Evolutionary conservation across 306 rosid species (phyloP).

Genomic region (Cucumis cinereus): DNA sequence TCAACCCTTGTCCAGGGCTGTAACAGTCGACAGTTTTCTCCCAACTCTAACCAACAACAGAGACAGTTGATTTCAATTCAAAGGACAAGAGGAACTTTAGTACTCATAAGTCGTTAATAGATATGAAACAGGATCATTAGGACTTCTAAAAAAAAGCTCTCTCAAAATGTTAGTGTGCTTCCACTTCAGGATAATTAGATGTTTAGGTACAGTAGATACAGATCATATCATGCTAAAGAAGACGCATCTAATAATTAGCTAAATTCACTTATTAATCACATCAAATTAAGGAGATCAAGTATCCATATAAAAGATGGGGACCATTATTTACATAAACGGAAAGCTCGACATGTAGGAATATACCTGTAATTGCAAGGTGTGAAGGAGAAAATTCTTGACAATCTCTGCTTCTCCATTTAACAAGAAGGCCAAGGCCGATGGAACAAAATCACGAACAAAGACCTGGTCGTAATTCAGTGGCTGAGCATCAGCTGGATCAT

Average conservation of each 20-base stretch:
- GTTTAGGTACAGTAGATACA: not conserved
- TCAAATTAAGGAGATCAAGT: not conserved
- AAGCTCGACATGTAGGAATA: not conserved
- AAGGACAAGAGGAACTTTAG: not conserved
- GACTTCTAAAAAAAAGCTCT: not conserved
- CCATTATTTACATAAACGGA: not conserved
- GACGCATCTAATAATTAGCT: not conserved
- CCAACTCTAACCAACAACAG: constrained; percentile 41
- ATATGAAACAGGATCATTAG: not conserved
- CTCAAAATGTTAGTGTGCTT: not conserved
- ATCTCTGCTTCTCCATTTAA: constrained; percentile 77
- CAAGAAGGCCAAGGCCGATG: constrained; percentile 80
- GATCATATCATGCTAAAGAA: not conserved
- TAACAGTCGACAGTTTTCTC: constrained; percentile 86
- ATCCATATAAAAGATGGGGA: not conserved
- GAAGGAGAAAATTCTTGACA: constrained; percentile 80
- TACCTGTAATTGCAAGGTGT: constrained; percentile 87
- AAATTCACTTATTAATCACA: not conserved
- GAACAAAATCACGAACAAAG: constrained; percentile 78
- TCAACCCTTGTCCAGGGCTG: constrained; percentile 89
- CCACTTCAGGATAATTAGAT: not conserved
- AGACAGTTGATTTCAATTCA: not conserved
- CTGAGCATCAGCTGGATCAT: constrained; percentile 50
- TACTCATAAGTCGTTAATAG: not conserved
- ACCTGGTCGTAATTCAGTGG: constrained; percentile 86